Base-by-base conservation (phyloP, 2,329 filamentous ascomycete genomes). In the Claviceps capensis region DNA sequence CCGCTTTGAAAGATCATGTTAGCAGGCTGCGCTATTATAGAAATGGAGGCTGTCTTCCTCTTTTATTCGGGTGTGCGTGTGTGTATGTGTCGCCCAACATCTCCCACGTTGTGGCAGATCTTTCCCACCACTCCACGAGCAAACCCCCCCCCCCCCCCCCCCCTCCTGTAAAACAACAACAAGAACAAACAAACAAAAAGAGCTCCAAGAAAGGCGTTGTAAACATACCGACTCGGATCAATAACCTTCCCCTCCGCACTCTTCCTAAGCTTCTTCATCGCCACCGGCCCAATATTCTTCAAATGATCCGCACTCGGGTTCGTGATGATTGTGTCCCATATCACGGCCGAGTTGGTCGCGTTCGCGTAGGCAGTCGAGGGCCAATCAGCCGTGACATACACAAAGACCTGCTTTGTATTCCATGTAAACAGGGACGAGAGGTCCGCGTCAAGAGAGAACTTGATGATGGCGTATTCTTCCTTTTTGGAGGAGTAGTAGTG, bases 331-430 rank as follows among this genome's bases (percentile, higher is more conserved):
- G 77, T 78, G 71, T 98, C 91, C 93, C 91, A 97, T 71, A 98
- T 91, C 56, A 96, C 85, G 60, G 87, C 86, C 69, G 89, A 78
- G 69, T 85, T 85, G 56, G 71, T 72, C 52, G 61, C 65, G 58
- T 70, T 71, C 53, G 59, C 58, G 49, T 57, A 59, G 48, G 62
- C 62, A 48, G 64, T 53, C 44, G 62, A 60, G 26, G 75, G 72
- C 81, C 81, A 85, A 61, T 82, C 83, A 51, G 91, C 91, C 52
- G 88, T 91, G 54, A 98, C 83, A 73, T 95, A 98, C 67, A 96
- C 83, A 71, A 97, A 98, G 62, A 98, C 73, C 71, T 97, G 88
- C 70, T 98, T 98, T 19, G 94, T 98, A 76, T 98, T 98, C 93
- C 91, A 98, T 64, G 87, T 95, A 78, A 97, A 97, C 61, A 98